Evolutionary conservation across 441 rosid species (phyloP).

Genomic region (Arabidopsis hybrid): DNA sequence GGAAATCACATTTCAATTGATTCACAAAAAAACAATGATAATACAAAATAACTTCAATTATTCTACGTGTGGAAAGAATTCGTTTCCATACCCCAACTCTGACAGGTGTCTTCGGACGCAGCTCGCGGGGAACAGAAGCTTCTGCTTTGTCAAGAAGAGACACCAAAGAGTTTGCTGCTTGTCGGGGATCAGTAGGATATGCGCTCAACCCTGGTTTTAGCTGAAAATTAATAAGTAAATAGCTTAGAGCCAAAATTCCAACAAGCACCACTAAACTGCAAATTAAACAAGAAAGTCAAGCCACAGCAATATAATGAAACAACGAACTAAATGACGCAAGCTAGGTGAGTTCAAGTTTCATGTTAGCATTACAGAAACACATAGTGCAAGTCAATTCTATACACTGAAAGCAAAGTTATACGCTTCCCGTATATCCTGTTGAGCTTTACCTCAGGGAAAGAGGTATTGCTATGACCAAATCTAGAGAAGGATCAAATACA

Average conservation of each 20-base stretch:
- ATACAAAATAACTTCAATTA: background rate
- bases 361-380: background rate
- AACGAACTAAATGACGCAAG: background rate
- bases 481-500: slow-evolving; percentile 5
- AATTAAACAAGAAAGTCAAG: slow-evolving; percentile 2
- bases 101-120: slow-evolving; percentile 82
- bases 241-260: slow-evolving; percentile 20
- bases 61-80: slow-evolving; percentile 1
- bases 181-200: slow-evolving; percentile 72
- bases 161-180: slow-evolving; percentile 72
- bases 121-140: slow-evolving; percentile 74
- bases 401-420: background rate
- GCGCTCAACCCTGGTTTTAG: slow-evolving; percentile 84
- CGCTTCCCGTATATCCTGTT: background rate
- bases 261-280: slow-evolving; percentile 9
- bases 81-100: slow-evolving; percentile 80
- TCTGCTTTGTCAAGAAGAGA: slow-evolving; percentile 86
- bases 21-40: background rate
- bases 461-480: slow-evolving; percentile 3
- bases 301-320: background rate
- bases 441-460: background rate
- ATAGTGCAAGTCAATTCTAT: background rate
- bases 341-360: slow-evolving; percentile 17
- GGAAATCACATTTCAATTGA: background rate
- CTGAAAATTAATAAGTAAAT: slow-evolving; percentile 48